phyloP scores from a whole-genome alignment of 371 early-diverging fungal genomes.

The Apophysomyces elegans region DNA sequence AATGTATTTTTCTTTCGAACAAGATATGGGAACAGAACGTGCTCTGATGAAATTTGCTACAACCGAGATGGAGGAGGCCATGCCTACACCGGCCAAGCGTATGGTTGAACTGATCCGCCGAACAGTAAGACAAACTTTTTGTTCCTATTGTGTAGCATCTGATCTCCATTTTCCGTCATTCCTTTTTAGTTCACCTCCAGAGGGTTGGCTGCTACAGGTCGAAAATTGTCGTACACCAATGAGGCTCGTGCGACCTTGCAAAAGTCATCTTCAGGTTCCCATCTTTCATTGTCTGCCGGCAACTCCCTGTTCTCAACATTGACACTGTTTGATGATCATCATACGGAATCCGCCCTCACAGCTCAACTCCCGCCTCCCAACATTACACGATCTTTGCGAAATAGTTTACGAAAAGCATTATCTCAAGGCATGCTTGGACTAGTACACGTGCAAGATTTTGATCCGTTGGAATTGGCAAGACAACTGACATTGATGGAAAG shows the following conservation, averaged over 20 bases:
- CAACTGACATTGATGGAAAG: constrained; percentile 77
- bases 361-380: constrained; percentile 28
- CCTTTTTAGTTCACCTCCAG: constrained; percentile 21
- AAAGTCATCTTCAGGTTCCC: constrained; percentile 23
- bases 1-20: constrained; percentile 71
- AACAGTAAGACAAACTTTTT: constrained; percentile 27
- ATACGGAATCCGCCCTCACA: constrained; percentile 18
- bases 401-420: constrained; percentile 36
- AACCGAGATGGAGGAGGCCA: constrained; percentile 34
- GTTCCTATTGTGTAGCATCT: neutral
- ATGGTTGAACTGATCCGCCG: constrained; percentile 44
- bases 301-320: constrained; percentile 40
- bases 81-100: constrained; percentile 50
- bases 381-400: constrained; percentile 38
- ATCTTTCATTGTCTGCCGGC: constrained; percentile 28
- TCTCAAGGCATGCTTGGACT: constrained; percentile 15
- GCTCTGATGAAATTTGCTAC: constrained; percentile 31
- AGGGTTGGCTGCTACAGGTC: constrained; percentile 14
- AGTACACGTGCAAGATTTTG: constrained; percentile 68
- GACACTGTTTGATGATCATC: constrained; percentile 39
- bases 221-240: constrained; percentile 29
- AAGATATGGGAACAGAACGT: constrained; percentile 49
- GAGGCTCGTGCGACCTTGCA: constrained; percentile 16
- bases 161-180: neutral
- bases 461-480: constrained; percentile 76